These are phyloP conservation scores for Arthrobotrys megalospora DNA, from an alignment of 2,329 filamentous ascomycete species.

Conservation along the genomic window DNA sequence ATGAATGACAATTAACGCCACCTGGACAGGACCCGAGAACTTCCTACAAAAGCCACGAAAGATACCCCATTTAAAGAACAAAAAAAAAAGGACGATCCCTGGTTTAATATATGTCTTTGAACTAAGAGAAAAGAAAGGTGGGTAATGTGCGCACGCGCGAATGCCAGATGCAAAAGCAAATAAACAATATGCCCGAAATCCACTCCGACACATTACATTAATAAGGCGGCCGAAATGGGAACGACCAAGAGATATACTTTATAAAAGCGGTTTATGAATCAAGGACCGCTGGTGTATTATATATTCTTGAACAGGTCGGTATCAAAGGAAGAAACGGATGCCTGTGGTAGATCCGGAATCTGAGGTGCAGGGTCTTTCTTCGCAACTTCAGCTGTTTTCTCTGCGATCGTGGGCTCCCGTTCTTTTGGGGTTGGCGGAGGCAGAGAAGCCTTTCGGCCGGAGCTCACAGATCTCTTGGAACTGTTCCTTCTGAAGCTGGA, in stretches of 20 bases:
- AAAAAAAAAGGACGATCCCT: conserved; percentile 3
- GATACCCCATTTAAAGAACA: conserved; percentile 12
- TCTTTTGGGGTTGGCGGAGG: conserved; percentile 36
- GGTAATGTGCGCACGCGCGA: not conserved
- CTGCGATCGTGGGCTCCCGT: conserved; percentile 45
- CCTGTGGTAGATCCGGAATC: conserved; percentile 52
- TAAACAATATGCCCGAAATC: not conserved
- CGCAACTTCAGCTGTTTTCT: conserved; percentile 45
- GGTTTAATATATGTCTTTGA: not conserved
- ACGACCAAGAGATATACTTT: conserved; percentile 10
- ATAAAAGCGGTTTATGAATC: not conserved
- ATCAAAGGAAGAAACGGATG: conserved; percentile 52
- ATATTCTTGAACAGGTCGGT: conserved; percentile 58
- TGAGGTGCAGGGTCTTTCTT: conserved; percentile 55
- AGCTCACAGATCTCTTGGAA: conserved; percentile 59
- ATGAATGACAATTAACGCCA: conserved; percentile 24
- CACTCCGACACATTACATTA: conserved; percentile 15
- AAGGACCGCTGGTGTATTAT: conserved; percentile 15
- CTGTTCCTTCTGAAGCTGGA: conserved; percentile 59
- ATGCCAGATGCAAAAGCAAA: not conserved
- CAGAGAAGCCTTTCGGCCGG: conserved; percentile 41
- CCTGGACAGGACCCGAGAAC: conserved; percentile 15
- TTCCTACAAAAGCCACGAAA: conserved; percentile 17
- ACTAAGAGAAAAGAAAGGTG: not conserved
- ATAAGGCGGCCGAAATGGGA: not conserved